Evolutionary conservation across 148 eudicot genomes (phyloP).

Genomic region (Heliosperma pusillum): DNA sequence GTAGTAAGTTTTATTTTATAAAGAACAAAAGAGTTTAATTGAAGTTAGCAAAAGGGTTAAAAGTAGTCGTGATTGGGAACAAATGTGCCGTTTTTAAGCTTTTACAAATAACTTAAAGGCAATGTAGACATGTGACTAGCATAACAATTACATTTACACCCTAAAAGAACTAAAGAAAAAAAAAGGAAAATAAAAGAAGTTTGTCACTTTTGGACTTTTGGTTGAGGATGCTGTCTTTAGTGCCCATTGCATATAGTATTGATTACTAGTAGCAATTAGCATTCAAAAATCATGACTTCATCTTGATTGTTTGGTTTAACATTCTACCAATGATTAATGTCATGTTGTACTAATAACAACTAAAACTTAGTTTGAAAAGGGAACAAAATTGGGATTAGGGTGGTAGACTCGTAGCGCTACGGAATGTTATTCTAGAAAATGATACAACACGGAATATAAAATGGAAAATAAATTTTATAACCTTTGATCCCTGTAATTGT

Average conservation of each 20-base stretch:
- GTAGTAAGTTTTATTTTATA: neutral
- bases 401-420: no score
- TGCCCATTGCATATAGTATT: neutral
- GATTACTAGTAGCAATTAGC: neutral
- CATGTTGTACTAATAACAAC: neutral
- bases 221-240: slow-evolving; percentile 17
- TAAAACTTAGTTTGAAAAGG: neutral
- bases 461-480: no score
- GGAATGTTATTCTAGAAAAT: no score
- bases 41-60: slow-evolving; percentile 21
- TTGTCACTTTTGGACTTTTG: slow-evolving; percentile 23
- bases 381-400: neutral
- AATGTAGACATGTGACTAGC: slow-evolving; percentile 24
- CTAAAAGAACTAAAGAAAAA: slow-evolving; percentile 12
- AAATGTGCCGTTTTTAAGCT: slow-evolving; percentile 18
- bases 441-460: no score
- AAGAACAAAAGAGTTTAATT: slow-evolving; percentile 6
- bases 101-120: slow-evolving; percentile 9
- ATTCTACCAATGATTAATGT: neutral
- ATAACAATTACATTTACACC: neutral
- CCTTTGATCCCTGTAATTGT: neutral
- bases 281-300: neutral
- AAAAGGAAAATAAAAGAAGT: slow-evolving; percentile 8
- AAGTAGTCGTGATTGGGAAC: slow-evolving; percentile 9
- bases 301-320: neutral